phyloP scores from a whole-genome alignment of 257 asterid species.

The Solanum tarijense region DNA sequence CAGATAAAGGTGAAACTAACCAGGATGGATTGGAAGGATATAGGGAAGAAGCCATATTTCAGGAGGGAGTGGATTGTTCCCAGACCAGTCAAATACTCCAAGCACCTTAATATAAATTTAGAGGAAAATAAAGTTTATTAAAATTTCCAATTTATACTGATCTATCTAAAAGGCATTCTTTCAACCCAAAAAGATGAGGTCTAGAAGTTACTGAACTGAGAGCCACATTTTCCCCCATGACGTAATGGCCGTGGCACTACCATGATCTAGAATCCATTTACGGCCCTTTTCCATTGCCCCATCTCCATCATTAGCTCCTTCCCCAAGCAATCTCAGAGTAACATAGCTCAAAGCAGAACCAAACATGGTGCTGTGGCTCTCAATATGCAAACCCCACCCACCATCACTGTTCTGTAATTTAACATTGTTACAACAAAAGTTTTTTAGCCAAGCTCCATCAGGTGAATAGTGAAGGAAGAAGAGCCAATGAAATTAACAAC shows the following conservation, averaged over 20 bases:
- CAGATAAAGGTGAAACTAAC: slow-evolving; percentile 20
- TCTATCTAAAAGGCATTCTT: background rate
- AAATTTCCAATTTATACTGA: background rate
- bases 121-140: slow-evolving; percentile 1
- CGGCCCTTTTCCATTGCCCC: slow-evolving; percentile 95
- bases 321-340: slow-evolving; percentile 93
- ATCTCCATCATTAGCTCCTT: slow-evolving; percentile 83
- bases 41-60: slow-evolving; percentile 96
- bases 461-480: background rate
- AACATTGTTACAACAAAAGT: slow-evolving; percentile 3
- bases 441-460: background rate
- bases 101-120: slow-evolving; percentile 52
- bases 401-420: slow-evolving; percentile 79
- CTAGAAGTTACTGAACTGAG: slow-evolving; percentile 47
- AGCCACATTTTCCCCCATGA: slow-evolving; percentile 99
- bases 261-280: slow-evolving; percentile 85
- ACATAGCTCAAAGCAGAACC: slow-evolving; percentile 87
- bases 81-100: slow-evolving; percentile 96
- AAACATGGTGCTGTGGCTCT: slow-evolving; percentile 98
- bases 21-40: slow-evolving; percentile 88
- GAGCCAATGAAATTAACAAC: background rate
- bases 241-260: slow-evolving; percentile 86
- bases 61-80: slow-evolving; percentile 98
- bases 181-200: background rate
- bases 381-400: slow-evolving; percentile 99